A percentile compares a stretch with the other conserved stretches of the same genome.
Evolutionary conservation across 2,329 filamentous ascomycete genomes (phyloP).

Genomic region (Cytospora chrysosperma): DNA sequence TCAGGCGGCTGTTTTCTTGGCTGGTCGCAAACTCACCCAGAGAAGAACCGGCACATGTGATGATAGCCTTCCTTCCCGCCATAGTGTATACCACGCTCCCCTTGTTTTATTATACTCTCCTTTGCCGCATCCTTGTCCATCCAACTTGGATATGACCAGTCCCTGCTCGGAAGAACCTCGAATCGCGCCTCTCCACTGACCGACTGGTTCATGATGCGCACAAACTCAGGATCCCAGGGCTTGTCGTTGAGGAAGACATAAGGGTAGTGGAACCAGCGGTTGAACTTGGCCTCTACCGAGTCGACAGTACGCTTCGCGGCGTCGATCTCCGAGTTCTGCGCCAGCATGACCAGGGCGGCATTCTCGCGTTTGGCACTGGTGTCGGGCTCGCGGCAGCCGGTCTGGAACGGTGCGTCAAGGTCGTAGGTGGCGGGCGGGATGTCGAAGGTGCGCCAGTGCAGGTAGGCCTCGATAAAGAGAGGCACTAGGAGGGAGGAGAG

Average conservation of each 20-base stretch:
- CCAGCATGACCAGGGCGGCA: slow-evolving; percentile 46
- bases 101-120: slow-evolving; percentile 29
- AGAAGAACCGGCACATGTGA: slow-evolving; percentile 41
- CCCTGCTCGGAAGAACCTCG: slow-evolving; percentile 40
- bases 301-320: slow-evolving; percentile 40
- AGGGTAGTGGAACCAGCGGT: slow-evolving; percentile 47
- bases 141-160: slow-evolving; percentile 42
- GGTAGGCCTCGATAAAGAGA: slow-evolving; percentile 35
- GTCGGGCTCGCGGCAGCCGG: slow-evolving; percentile 40
- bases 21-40: slow-evolving; percentile 36
- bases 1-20: neutral
- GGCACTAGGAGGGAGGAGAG: slow-evolving; percentile 33
- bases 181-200: slow-evolving; percentile 40
- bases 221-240: slow-evolving; percentile 41
- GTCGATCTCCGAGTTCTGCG: slow-evolving; percentile 43
- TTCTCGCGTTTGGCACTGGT: slow-evolving; percentile 38
- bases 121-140: slow-evolving; percentile 28
- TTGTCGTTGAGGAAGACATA: slow-evolving; percentile 48
- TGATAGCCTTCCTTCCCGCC: slow-evolving; percentile 42
- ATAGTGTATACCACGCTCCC: slow-evolving; percentile 36
- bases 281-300: slow-evolving; percentile 45
- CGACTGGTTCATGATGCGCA: slow-evolving; percentile 37
- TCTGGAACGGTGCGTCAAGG: slow-evolving; percentile 42
- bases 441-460: slow-evolving; percentile 37
- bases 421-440: slow-evolving; percentile 37